A percentile compares a stretch with the other conserved stretches of the same genome.
phyloP scores from a whole-genome alignment of 176 grass and related monocot species.

The Aegilops bicornis region DNA sequence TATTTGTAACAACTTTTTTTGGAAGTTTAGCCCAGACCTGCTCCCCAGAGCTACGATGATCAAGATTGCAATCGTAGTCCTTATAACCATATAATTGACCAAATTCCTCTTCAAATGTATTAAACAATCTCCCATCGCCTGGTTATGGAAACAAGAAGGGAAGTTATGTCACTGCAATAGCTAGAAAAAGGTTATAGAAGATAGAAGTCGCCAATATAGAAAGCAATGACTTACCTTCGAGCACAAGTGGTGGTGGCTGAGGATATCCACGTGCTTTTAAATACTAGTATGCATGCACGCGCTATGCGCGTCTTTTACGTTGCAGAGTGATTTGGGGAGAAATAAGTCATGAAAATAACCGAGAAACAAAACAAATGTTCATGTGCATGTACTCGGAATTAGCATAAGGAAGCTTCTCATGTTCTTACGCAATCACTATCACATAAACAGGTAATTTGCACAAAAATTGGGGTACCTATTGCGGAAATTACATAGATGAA shows the following conservation, averaged over 20 bases:
- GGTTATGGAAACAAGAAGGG: not conserved
- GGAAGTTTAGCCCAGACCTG: not conserved
- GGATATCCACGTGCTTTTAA: not conserved
- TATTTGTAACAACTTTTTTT: not conserved
- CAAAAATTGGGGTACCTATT: too few species aligned
- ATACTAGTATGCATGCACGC: too few species aligned
- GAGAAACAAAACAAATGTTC: too few species aligned
- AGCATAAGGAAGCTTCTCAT: too few species aligned
- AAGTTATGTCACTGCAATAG: not conserved
- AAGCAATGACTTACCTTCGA: conserved; percentile 5
- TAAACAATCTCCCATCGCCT: not conserved
- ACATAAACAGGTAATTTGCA: too few species aligned
- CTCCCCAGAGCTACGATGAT: not conserved
- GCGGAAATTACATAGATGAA: too few species aligned
- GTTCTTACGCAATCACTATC: too few species aligned
- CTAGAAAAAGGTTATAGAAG: not conserved
- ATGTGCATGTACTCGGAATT: too few species aligned
- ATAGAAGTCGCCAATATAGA: not conserved
- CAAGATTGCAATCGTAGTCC: conserved; percentile 6
- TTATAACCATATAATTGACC: conserved; percentile 1
- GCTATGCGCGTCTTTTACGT: too few species aligned
- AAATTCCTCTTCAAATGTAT: conserved; percentile 26
- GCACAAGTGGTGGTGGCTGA: conserved; percentile 31
- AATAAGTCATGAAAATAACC: too few species aligned
- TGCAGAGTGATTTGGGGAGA: too few species aligned